Evolutionary conservation across 1,284 basidiomycete species (phyloP), one percentile per base, ranked within the genome.

Genomic region (Trametes pubescens): DNA sequence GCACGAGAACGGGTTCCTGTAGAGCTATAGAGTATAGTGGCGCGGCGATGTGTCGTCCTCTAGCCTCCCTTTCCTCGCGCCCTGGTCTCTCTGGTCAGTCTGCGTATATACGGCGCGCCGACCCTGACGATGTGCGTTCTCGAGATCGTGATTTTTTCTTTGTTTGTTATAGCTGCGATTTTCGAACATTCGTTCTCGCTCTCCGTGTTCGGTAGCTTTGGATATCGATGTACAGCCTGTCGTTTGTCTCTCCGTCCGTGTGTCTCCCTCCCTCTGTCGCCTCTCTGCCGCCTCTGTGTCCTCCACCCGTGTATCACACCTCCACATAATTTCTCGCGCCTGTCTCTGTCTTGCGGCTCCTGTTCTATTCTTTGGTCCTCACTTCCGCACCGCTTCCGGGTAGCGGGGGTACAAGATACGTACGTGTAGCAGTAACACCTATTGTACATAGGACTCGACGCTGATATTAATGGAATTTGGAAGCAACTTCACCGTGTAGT

Each of bases 1-100:
- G 71, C 75, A 75, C 49, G 73, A 76, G 57, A 72, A 69, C 24
- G 75, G 75, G 21, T 74, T 74, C 62, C 57, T 76, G 60, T 74
- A 74, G 51, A 66, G 64, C 6, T 43, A 64, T 16, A 61, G 68
- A 32, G 4, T 32, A 32, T 8, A n/a, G n/a, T n/a, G n/a, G n/a
- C n/a, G n/a, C n/a, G n/a, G n/a, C n/a, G n/a, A n/a, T n/a, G n/a
- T n/a, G n/a, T n/a, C n/a, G n/a, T n/a, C n/a, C n/a, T n/a, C n/a
- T n/a, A n/a, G n/a, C 29, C 4, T 3, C 8, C 29, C 29, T 32
- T 8, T 8, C 8, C 29, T 32, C 29, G 29, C 3, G 29, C 29
- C 8, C 3, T 8, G 29, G 29, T 32, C 29, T n/a, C 3, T 44
- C n/a, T 16, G 43, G 1, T 62, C 51, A 62, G 63, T 32, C 8